phyloP scores from a whole-genome alignment of 129 eudicot species.

The Saposhnikovia divaricata region DNA sequence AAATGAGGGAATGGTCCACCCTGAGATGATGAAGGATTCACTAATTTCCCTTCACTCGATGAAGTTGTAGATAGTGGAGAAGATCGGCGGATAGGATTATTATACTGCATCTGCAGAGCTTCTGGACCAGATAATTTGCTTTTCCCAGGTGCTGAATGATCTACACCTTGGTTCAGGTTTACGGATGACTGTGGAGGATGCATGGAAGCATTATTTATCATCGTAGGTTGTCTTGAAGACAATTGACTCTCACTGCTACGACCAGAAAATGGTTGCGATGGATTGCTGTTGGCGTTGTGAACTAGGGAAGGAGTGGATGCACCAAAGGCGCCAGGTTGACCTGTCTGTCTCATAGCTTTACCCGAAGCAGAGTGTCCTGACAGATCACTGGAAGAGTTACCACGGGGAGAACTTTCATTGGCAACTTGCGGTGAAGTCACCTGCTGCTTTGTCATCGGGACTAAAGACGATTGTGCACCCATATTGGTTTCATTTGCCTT shows the following conservation, averaged over 20 bases:
- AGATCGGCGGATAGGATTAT: constrained; percentile 46
- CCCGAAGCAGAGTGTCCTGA: constrained; percentile 73
- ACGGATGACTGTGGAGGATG: constrained; percentile 54
- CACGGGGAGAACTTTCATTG: constrained; percentile 72
- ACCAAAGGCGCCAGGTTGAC: constrained; percentile 41
- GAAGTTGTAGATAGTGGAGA: constrained; percentile 51
- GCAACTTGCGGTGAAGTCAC: constrained; percentile 52
- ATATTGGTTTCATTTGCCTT: constrained; percentile 56
- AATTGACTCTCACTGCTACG: constrained; percentile 40
- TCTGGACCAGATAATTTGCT: constrained; percentile 40
- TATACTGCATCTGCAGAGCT: constrained; percentile 52
- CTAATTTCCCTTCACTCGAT: constrained; percentile 38
- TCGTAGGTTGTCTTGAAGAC: constrained; percentile 34
- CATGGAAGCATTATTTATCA: constrained; percentile 49
- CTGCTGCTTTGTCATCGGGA: constrained; percentile 47
- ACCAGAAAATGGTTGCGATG: constrained; percentile 47
- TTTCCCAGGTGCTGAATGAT: constrained; percentile 35
- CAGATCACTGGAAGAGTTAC: constrained; percentile 64
- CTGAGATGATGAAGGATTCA: constrained; percentile 43
- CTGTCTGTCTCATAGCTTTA: constrained; percentile 49
- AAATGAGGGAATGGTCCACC: constrained; percentile 21
- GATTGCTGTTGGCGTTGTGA: constrained; percentile 32
- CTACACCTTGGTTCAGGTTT: constrained; percentile 66
- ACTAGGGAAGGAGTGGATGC: constrained; percentile 27
- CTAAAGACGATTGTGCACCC: constrained; percentile 34